Base-by-base conservation (phyloP, 2,329 filamentous ascomycete genomes). In the Dactylellina sp. region DNA sequence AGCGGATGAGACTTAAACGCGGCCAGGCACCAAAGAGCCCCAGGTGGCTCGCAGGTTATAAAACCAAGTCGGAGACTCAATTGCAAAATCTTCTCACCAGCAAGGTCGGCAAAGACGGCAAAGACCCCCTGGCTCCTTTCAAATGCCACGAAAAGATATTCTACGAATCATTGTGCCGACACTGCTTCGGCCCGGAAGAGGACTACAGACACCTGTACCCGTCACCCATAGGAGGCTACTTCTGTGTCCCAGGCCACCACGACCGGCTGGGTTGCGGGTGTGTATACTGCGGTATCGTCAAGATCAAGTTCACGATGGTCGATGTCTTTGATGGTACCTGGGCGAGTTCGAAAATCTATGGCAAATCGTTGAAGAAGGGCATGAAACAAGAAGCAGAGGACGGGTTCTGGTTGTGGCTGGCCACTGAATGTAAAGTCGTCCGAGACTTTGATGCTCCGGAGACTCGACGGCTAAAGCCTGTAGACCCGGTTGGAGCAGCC, bases 121-220 rank as follows among this genome's bases (percentile, higher is more conserved):
- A 46, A 9, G 16, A 5, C 32, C 28, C 28, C 28, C 9, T 32
- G 28, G 28, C 5, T 32, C 28, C 28, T 1, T 22, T 46, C 2
- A 22, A 57, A 18, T 37, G 44, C 37, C 25, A 62, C 25, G 64
- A 70, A 52, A 70, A 70, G 18, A 37, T 53, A 5, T 70, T 61
- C 46, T 70, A 55, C 22, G 64, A 70, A 32, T 47, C 47, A 2
- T 40, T 62, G 16, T 70, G 64, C 35, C 40, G 39, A 22, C 64
- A 70, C 37, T 70, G 64, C 39, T 40, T 70, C 6, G 25, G 25
- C 4, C 56, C 46, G 20, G 20, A 32, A 14, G 11, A 20, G 1
- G 22, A 39, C 35, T 14, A 39, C 7, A 39, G 37, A 14, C 20
- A 25, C 24, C 18, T 44, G 6, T 57, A 57, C 22, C 18, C 7